Evolutionary conservation across 805 yeast species (phyloP).

Genomic region (Wickerhamomyces xylosicus): DNA sequence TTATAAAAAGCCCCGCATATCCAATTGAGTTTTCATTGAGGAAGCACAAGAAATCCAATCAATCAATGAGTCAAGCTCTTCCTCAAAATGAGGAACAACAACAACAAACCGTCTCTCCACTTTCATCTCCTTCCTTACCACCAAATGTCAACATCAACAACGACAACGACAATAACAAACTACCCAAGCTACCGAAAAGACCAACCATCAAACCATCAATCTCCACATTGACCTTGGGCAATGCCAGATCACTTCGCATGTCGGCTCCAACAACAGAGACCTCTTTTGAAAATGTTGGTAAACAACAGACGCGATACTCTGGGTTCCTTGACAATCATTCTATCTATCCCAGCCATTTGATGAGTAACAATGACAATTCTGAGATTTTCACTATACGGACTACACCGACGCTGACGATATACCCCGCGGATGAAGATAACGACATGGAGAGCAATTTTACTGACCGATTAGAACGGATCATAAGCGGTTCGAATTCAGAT

Average conservation of each 20-base stretch:
- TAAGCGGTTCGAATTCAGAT: conserved; percentile 14
- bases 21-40: no score
- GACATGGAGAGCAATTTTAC: conserved; percentile 7
- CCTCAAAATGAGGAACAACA: no score
- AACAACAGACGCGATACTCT: background rate
- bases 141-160: no score
- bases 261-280: conserved; percentile 25
- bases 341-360: background rate
- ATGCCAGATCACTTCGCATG: conserved; percentile 11
- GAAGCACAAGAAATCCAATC: no score
- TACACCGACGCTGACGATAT: conserved; percentile 21
- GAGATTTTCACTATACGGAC: conserved; percentile 16
- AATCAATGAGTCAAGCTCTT: no score
- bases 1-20: no score
- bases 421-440: conserved; percentile 16
- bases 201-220: conserved; percentile 12
- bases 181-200: no score
- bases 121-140: no score
- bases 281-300: conserved; percentile 12
- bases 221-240: conserved; percentile 12
- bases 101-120: no score
- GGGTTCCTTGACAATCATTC: background rate
- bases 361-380: conserved; percentile 5
- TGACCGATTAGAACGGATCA: conserved; percentile 16
- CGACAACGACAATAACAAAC: no score